Evolutionary conservation across 2,329 filamentous ascomycete genomes (phyloP).

Genomic region (Juglanconis oblonga): DNA sequence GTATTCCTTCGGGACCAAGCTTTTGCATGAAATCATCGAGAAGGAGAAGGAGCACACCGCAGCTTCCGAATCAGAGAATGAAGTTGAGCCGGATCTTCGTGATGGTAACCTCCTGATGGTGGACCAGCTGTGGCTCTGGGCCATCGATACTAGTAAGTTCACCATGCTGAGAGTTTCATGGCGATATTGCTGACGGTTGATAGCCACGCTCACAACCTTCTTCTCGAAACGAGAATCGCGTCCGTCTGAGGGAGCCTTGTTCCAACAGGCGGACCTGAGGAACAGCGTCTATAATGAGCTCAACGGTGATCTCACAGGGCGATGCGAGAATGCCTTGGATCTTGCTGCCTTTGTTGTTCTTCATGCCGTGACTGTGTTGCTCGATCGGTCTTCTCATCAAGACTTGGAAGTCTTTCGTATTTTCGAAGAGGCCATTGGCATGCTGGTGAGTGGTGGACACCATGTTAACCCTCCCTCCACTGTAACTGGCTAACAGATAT

Average conservation of each 20-base stretch:
- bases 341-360: conserved; percentile 60
- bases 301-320: conserved; percentile 60
- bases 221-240: conserved; percentile 55
- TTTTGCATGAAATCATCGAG: conserved; percentile 14
- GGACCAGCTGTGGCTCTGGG: conserved; percentile 64
- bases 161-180: too few species aligned
- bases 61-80: conserved; percentile 20
- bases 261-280: conserved; percentile 59
- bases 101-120: conserved; percentile 63
- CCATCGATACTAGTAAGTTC: conserved; percentile 48
- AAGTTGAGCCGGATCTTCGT: conserved; percentile 25
- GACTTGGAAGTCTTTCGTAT: conserved; percentile 63
- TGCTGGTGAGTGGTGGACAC: conserved; percentile 42
- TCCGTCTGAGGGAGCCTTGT: conserved; percentile 52
- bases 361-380: conserved; percentile 59
- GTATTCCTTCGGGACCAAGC: conserved; percentile 16
- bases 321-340: conserved; percentile 60
- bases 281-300: conserved; percentile 65
- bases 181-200: background rate
- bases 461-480: background rate
- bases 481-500: background rate
- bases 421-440: conserved; percentile 64
- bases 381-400: conserved; percentile 57
- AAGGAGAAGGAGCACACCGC: conserved; percentile 8
- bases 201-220: conserved; percentile 51